Evolutionary conservation across 345 rosid species (phyloP).

Genomic region (Kandelia obovata): DNA sequence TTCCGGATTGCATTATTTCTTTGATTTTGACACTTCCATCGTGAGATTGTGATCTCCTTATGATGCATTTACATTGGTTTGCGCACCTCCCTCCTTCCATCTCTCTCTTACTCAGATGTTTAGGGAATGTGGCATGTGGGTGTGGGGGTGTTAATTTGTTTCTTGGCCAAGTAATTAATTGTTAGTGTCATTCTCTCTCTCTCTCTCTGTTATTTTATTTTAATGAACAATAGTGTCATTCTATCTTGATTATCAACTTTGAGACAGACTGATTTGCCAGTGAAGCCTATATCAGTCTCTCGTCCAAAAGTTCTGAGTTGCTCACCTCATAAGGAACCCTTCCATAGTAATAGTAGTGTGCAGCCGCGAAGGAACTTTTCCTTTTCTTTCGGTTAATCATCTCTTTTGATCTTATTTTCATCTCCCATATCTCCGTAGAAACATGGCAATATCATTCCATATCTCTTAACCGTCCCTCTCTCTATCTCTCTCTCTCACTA

Average conservation of each 20-base stretch:
- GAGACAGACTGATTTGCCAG: slow-evolving; percentile 21
- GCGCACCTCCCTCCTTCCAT: slow-evolving; percentile 8
- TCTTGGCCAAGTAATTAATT: background rate
- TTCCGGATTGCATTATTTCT: slow-evolving; percentile 41
- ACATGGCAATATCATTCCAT: slow-evolving; percentile 47
- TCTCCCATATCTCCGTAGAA: slow-evolving; percentile 40
- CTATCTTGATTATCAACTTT: slow-evolving; percentile 9
- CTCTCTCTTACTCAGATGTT: background rate
- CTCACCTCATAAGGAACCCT: slow-evolving; percentile 30
- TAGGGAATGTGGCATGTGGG: background rate
- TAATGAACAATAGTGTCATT: background rate
- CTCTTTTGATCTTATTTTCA: slow-evolving; percentile 36
- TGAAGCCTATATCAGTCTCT: slow-evolving; percentile 13
- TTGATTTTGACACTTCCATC: slow-evolving; percentile 51
- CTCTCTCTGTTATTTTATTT: too few relatives aligned
- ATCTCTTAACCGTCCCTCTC: slow-evolving; percentile 30
- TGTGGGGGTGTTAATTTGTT: background rate
- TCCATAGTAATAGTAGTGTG: slow-evolving; percentile 8
- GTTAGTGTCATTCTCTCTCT: background rate
- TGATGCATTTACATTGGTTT: slow-evolving; percentile 34
- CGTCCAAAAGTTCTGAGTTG: slow-evolving; percentile 18
- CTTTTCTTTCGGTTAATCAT: slow-evolving; percentile 80
- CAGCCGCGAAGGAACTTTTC: slow-evolving; percentile 24
- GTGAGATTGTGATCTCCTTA: slow-evolving; percentile 43
- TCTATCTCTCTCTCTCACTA: background rate